Conservation (phyloP, 1,284 basidiomycete genomes). For the Rhodotorula sp. region DNA sequence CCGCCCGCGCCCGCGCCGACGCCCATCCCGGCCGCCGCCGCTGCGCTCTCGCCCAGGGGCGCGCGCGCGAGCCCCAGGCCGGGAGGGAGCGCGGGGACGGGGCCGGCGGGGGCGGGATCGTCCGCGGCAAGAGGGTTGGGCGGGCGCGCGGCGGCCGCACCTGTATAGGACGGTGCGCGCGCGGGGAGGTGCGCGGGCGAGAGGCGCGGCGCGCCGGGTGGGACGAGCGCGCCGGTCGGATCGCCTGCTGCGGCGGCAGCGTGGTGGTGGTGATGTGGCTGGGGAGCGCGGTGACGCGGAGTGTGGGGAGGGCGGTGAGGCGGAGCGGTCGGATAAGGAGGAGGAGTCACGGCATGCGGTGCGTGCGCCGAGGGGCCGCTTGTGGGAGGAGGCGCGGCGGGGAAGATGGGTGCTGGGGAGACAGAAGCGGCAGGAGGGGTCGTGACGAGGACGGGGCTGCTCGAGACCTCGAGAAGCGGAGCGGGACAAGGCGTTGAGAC, state of each 20-base stretch:
- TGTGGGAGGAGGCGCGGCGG: not conserved
- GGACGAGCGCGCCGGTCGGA: not conserved
- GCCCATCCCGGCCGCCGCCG: no score
- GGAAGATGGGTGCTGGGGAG: not conserved
- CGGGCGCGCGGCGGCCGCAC: no score
- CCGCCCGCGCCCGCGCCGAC: conserved; percentile 11
- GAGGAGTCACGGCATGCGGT: not conserved
- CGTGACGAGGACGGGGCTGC: not conserved
- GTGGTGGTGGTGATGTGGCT: not conserved
- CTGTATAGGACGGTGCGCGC: not conserved
- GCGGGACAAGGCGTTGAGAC: not conserved
- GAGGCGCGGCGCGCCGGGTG: conserved; percentile 12
- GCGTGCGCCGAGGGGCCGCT: not conserved
- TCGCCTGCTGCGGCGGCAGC: not conserved
- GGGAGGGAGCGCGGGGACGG: conserved; percentile 5
- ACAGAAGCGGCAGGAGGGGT: not conserved
- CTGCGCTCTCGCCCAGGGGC: not conserved
- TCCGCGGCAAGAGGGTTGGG: conserved; percentile 2
- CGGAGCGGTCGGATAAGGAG: not conserved
- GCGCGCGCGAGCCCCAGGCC: conserved; percentile 12
- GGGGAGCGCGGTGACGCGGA: not conserved
- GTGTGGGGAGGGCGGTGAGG: not conserved
- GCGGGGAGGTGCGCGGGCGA: conserved; percentile 21
- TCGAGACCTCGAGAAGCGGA: not conserved
- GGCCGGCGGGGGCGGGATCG: not conserved